Evolutionary conservation across 83 land plant species (phyloP).

Genomic region (Picea engelmannii): DNA sequence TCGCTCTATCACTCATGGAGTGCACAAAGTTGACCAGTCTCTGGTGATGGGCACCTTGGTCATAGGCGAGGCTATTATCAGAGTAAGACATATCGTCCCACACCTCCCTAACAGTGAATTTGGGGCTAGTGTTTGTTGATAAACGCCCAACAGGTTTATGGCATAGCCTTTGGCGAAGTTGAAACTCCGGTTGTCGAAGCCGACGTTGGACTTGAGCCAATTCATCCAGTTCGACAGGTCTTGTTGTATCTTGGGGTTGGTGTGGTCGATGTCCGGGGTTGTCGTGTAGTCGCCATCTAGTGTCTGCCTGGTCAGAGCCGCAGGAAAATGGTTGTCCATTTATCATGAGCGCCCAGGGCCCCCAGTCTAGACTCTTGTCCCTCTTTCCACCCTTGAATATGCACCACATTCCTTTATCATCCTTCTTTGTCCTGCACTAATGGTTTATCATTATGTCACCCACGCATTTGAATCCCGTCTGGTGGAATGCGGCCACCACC

Average conservation of each 20-base stretch:
- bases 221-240: no score
- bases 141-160: no score
- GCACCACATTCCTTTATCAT: constrained; percentile 44
- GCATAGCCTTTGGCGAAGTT: no score
- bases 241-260: constrained; percentile 47
- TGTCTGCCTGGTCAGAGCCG: constrained; percentile 39
- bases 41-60: no score
- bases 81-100: no score
- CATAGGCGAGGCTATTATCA: no score
- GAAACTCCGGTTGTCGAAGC: no score
- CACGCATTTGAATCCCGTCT: constrained; percentile 22
- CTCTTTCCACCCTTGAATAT: constrained; percentile 64
- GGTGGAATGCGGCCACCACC: constrained; percentile 22
- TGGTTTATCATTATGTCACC: constrained; percentile 56
- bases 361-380: constrained; percentile 71
- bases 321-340: constrained; percentile 36
- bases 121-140: no score
- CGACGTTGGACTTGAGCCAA: no score
- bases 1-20: no score
- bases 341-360: constrained; percentile 51
- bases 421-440: constrained; percentile 46
- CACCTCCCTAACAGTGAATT: no score
- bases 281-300: constrained; percentile 44
- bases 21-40: no score
- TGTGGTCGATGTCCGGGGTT: constrained; percentile 73